These are phyloP conservation scores for Phytophthora constricta DNA, from an alignment of 352 stramenopile species.

Conservation along the genomic window DNA sequence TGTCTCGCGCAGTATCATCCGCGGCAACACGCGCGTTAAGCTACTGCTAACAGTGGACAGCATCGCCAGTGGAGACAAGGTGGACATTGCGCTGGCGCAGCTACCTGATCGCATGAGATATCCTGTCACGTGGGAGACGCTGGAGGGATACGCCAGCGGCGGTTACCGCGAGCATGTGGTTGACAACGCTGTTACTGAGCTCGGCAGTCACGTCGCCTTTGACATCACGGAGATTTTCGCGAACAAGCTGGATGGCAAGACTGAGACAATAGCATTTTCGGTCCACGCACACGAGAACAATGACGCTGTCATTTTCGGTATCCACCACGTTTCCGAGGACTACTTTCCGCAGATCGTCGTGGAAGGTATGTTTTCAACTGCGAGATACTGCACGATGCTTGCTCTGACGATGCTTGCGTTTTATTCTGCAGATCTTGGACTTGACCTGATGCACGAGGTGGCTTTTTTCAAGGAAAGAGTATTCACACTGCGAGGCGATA, in stretches of 20 bases:
- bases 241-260: slow-evolving; percentile 48
- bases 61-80: slow-evolving; percentile 42
- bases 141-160: slow-evolving; percentile 42
- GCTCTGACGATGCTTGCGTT: neutral
- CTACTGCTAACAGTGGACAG: slow-evolving; percentile 75
- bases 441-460: slow-evolving; percentile 86
- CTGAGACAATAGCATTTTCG: slow-evolving; percentile 63
- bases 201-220: slow-evolving; percentile 75
- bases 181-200: slow-evolving; percentile 53
- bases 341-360: slow-evolving; percentile 84
- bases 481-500: slow-evolving; percentile 77
- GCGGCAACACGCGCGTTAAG: slow-evolving; percentile 70
- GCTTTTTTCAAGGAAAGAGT: slow-evolving; percentile 82
- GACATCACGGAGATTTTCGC: slow-evolving; percentile 85
- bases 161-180: slow-evolving; percentile 59
- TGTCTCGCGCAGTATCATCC: slow-evolving; percentile 72
- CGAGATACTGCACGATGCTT: neutral
- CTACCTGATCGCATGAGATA: slow-evolving; percentile 56
- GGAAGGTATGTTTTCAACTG: slow-evolving; percentile 46
- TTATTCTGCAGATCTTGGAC: slow-evolving; percentile 56
- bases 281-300: slow-evolving; percentile 62
- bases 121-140: slow-evolving; percentile 70
- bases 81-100: slow-evolving; percentile 60
- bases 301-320: slow-evolving; percentile 61
- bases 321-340: slow-evolving; percentile 62